phyloP scores from a whole-genome alignment of 345 rosid genomes.

The Rhodomyrtus tomentosa region DNA sequence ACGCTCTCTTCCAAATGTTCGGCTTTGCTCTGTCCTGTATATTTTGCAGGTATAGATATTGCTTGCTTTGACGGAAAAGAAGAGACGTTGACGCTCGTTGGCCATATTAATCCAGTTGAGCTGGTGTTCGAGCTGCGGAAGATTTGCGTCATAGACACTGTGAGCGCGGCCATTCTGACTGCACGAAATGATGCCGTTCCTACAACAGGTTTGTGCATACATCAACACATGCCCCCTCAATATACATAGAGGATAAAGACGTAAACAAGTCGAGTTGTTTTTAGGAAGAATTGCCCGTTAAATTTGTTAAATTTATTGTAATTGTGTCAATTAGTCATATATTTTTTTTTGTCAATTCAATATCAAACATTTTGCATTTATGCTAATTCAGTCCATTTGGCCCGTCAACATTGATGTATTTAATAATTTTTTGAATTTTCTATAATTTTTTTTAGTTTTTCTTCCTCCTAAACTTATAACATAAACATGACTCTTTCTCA shows the following conservation, averaged over 20 bases:
- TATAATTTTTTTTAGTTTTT: too few species aligned
- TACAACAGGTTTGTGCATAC: not conserved
- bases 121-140: not conserved
- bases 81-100: not conserved
- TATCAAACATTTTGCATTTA: too few species aligned
- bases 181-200: not conserved
- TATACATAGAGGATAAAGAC: not conserved
- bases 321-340: too few species aligned
- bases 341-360: too few species aligned
- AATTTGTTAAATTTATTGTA: too few species aligned
- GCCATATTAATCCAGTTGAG: not conserved
- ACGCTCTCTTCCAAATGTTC: not conserved
- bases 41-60: not conserved
- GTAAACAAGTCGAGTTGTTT: too few species aligned
- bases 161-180: not conserved
- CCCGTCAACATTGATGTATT: too few species aligned
- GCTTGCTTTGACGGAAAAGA: not conserved
- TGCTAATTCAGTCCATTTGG: too few species aligned
- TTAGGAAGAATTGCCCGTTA: too few species aligned
- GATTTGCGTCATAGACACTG: not conserved
- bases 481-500: too few species aligned
- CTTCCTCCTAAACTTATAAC: too few species aligned
- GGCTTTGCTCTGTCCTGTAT: not conserved
- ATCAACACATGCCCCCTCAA: not conserved
- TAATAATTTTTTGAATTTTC: too few species aligned